Evolutionary conservation across 1,139 yeast genomes (phyloP), one percentile per base, ranked within the genome.

Genomic region (Magnusiomyces clavatus): DNA sequence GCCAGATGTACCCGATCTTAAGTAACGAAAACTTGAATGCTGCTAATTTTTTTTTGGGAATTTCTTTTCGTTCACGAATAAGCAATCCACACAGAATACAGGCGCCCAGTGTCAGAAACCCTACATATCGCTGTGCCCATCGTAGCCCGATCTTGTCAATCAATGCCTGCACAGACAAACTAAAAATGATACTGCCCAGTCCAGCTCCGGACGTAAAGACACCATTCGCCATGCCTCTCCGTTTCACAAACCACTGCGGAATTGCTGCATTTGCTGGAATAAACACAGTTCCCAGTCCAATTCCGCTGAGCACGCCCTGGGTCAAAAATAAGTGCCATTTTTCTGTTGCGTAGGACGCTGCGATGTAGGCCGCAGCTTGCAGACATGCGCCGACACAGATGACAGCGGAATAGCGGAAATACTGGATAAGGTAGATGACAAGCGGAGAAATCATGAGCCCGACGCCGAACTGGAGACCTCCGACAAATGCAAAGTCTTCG

Each of bases 41-140:
- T 10, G 56, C 56, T 65, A 41, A 58, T 67, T 54, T 62, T 67
- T 36, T 47, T 45, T 55, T 38, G 24, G 17, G 36, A 6, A 44
- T 12, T 3, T 20, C 16, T 68, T 61, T 5, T 3, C 47, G 39
- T 14, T 44, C 47, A 6, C 20, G 71, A 54, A 82, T 67, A 40
- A 83, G 64, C 14, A 74, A 51, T 17, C 73, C 68, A 1, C 77
- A 70, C 6, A 70, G 47, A 0, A 64, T 38, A 45, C 71, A 59
- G 46, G 71, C 61, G 4, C 67, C 63, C 1, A 74, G 69, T 37
- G 75, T 68, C 14, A 72, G 67, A 37, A 77, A 64, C 0, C 80
- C 83, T 43, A 77, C 69, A 76, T 82, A 76, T 55, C 90, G 68
- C 54, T 83, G 69, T 0, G 89, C 83, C 89, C 89, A 83, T 53